Base-by-base conservation (phyloP, 345 rosid species). In the Psidium guajava region DNA sequence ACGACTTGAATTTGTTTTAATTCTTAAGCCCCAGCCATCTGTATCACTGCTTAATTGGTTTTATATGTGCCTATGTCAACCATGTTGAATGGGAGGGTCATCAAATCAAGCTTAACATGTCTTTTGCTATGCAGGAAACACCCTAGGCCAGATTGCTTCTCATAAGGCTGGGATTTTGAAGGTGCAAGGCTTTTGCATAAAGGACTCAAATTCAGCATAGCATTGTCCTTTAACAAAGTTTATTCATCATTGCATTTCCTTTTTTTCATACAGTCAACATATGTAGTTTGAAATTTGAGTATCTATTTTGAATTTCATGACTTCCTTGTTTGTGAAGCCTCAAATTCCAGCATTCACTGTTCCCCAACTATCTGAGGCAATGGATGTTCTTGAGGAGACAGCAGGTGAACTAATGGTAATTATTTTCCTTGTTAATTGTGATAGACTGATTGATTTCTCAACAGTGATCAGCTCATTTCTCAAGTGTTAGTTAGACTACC, bases 111-210 rank as follows among this genome's bases (percentile, higher is more conserved):
- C 28, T 9, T 82, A 28, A 82, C 56, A 9, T 55, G 50, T 82
- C 25, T 82, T 53, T 82, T 89, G 83, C 85, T 83, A 24, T 88
- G 73, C 91, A 96, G 99, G 99, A 74, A 82, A 93, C 85, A 96
- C 98, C 47, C 85, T 96, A 83, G 91, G 91, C 86, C 82, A 93
- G 86, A 96, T 96, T 86, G 99, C 99, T 75, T 89, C 85, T 5
- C 96, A 96, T 64, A 96, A 96, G 90, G 99, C 99, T 84, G 99
- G 99, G 82, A 93, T 96, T 88, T 93, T 96, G 86, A 96, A 96
- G 99, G 99, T 96, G 91, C 85, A 81, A 84, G 86, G 82, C 85
- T 88, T 85, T 42, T 84, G 64, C 77, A 40, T 82, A 12, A 50
- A 36, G 28, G 85, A 73, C 75, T 82, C 88, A 87, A 82, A 50